Conservation (phyloP, 2,329 filamentous ascomycete genomes). For the Trichoderma gracile region DNA sequence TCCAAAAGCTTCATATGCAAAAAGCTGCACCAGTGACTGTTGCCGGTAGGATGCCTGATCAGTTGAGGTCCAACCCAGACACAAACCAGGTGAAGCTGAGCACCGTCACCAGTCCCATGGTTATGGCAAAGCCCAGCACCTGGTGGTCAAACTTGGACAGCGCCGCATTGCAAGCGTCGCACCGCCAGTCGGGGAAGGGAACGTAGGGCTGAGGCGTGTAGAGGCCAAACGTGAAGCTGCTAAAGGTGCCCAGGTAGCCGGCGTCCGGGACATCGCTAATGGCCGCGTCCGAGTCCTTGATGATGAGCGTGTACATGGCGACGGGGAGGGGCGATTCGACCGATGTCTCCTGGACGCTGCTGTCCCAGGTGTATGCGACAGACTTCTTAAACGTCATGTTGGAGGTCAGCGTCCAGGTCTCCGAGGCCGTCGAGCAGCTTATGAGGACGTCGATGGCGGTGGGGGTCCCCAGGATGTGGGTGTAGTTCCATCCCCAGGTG, state of each 20-base stretch:
- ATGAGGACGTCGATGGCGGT: slow-evolving; percentile 62
- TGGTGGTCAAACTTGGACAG: slow-evolving; percentile 48
- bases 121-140: slow-evolving; percentile 52
- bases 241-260: slow-evolving; percentile 56
- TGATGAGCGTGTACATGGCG: slow-evolving; percentile 60
- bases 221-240: slow-evolving; percentile 57
- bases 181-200: slow-evolving; percentile 55
- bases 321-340: slow-evolving; percentile 51
- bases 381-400: slow-evolving; percentile 61
- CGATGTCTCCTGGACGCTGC: slow-evolving; percentile 49
- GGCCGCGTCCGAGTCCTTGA: slow-evolving; percentile 58
- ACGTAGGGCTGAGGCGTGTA: slow-evolving; percentile 56
- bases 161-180: slow-evolving; percentile 60
- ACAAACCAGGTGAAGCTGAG: slow-evolving; percentile 67
- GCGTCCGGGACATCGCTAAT: slow-evolving; percentile 53
- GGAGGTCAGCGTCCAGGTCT: slow-evolving; percentile 61
- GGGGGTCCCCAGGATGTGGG: slow-evolving; percentile 57
- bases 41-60: not conserved
- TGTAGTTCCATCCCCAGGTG: slow-evolving; percentile 68
- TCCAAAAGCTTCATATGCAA: slow-evolving; percentile 3
- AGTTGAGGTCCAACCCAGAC: slow-evolving; percentile 48
- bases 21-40: not conserved
- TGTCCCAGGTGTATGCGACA: slow-evolving; percentile 60
- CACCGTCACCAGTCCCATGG: slow-evolving; percentile 58
- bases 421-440: slow-evolving; percentile 53